A percentile compares a stretch with the other conserved stretches of the same genome.
Conservation (phyloP, 805 yeast species). For the Starmerella apis region DNA sequence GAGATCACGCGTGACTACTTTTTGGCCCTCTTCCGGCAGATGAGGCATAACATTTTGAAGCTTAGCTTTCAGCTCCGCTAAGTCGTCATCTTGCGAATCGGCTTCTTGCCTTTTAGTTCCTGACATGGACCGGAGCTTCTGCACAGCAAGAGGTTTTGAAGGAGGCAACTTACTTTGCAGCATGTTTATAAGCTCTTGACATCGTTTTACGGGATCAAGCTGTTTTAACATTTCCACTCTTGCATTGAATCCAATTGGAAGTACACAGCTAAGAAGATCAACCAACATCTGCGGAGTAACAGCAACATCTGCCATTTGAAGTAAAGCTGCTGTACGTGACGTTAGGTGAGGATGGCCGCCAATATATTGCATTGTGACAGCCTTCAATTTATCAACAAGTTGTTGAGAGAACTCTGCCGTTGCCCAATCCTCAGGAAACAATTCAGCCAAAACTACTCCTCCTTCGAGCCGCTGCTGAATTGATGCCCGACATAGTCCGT, state of each 20-base stretch:
- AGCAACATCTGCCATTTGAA: constrained; percentile 21
- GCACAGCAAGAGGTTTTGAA: constrained; percentile 2
- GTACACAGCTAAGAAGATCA: constrained; percentile 31
- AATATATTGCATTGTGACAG: constrained; percentile 16
- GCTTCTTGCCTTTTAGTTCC: constrained; percentile 20
- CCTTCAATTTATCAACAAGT: constrained; percentile 12
- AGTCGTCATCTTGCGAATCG: constrained; percentile 28
- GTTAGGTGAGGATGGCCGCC: constrained; percentile 14
- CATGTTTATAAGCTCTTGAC: constrained; percentile 17
- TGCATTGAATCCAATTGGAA: constrained; percentile 30
- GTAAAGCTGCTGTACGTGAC: constrained; percentile 14
- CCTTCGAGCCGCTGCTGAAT: constrained; percentile 3
- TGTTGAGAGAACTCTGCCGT: constrained; percentile 4
- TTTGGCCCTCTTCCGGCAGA: constrained; percentile 31
- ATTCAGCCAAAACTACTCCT: not conserved
- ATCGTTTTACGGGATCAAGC: constrained; percentile 26
- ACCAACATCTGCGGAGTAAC: constrained; percentile 29
- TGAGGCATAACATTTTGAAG: constrained; percentile 21
- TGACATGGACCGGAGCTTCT: not conserved
- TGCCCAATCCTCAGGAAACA: constrained; percentile 5
- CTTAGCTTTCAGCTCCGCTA: constrained; percentile 27
- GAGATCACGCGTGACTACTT: constrained; percentile 33
- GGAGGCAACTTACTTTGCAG: constrained; percentile 1
- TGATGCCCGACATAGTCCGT: constrained; percentile 20
- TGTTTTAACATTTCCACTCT: constrained; percentile 28